Evolutionary conservation across 108 stramenopile genomes (phyloP).

Genomic region (Pseudonitzschia delicatissima): DNA sequence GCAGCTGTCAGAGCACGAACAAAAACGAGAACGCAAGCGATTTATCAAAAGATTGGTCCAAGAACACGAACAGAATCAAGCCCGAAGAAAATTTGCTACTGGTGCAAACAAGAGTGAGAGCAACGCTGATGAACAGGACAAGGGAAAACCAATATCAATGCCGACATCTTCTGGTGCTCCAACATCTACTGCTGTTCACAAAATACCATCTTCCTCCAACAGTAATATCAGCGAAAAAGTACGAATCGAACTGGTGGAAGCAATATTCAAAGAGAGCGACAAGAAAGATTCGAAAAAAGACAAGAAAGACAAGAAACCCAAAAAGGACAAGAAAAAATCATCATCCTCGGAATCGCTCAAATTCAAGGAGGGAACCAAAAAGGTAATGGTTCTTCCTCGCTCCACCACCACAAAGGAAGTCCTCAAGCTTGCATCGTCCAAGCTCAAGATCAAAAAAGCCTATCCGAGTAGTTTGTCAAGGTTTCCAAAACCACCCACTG

Average conservation of each 20-base stretch:
- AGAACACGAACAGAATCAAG: slow-evolving; percentile 21
- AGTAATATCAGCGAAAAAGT: slow-evolving; percentile 20
- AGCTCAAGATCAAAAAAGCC: slow-evolving; percentile 53
- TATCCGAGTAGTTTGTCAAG: slow-evolving; percentile 35
- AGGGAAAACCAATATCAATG: not conserved
- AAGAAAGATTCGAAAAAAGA: not conserved
- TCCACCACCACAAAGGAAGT: slow-evolving; percentile 23
- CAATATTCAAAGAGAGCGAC: slow-evolving; percentile 29
- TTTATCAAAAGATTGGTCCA: slow-evolving; percentile 39
- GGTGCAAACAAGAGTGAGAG: not conserved
- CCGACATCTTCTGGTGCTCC: not conserved
- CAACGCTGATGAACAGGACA: not conserved
- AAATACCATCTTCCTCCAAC: not conserved
- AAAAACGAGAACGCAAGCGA: slow-evolving; percentile 23
- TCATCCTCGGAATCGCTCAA: not conserved
- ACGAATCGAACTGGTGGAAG: slow-evolving; percentile 54
- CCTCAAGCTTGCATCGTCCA: slow-evolving; percentile 44
- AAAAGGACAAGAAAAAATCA: not conserved
- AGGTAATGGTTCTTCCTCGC: slow-evolving; percentile 44
- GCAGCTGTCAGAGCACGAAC: slow-evolving; percentile 26
- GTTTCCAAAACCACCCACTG: not conserved
- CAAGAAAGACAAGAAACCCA: slow-evolving; percentile 19
- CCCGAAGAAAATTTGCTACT: slow-evolving; percentile 19
- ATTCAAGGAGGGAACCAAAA: slow-evolving; percentile 45
- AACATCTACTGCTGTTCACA: too few relatives aligned